Evolutionary conservation across 805 yeast species (phyloP).

Genomic region (Suhomyces vadensis): DNA sequence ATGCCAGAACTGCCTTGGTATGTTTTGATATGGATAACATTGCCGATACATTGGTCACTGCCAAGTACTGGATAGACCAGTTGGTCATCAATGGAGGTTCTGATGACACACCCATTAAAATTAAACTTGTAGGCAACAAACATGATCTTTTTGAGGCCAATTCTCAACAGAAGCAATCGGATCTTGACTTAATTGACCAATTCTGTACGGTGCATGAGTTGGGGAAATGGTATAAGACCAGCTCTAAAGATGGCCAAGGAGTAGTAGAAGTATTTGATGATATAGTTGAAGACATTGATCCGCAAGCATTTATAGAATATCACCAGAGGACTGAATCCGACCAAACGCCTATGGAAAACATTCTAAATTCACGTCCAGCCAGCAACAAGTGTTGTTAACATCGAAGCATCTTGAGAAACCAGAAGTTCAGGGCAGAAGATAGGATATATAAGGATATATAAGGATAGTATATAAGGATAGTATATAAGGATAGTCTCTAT

Average conservation of each 20-base stretch:
- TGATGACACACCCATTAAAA: constrained; percentile 27
- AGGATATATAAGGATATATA: too few relatives aligned
- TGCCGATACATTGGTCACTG: constrained; percentile 56
- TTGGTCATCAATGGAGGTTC: constrained; percentile 35
- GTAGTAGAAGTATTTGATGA: constrained; percentile 41
- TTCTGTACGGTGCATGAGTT: constrained; percentile 19
- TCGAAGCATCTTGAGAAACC: too few relatives aligned
- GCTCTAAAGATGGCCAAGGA: constrained; percentile 73
- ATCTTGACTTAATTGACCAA: constrained; percentile 16
- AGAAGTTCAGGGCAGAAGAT: too few relatives aligned
- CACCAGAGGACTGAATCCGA: constrained; percentile 6
- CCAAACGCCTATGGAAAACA: background rate
- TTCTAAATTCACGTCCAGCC: background rate
- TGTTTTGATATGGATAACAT: constrained; percentile 76
- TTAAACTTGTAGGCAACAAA: constrained; percentile 79
- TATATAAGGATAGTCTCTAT: too few relatives aligned
- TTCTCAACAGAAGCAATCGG: constrained; percentile 11
- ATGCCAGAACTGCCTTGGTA: constrained; percentile 63
- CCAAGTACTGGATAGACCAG: constrained; percentile 90
- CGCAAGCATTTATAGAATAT: constrained; percentile 28
- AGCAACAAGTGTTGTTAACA: constrained; percentile 1
- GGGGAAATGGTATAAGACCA: constrained; percentile 38
- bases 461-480: too few relatives aligned
- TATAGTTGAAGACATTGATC: constrained; percentile 32
- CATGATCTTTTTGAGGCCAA: constrained; percentile 52